Evolutionary conservation across 805 yeast genomes (phyloP).

Genomic region (Saturnispora zaruensis): DNA sequence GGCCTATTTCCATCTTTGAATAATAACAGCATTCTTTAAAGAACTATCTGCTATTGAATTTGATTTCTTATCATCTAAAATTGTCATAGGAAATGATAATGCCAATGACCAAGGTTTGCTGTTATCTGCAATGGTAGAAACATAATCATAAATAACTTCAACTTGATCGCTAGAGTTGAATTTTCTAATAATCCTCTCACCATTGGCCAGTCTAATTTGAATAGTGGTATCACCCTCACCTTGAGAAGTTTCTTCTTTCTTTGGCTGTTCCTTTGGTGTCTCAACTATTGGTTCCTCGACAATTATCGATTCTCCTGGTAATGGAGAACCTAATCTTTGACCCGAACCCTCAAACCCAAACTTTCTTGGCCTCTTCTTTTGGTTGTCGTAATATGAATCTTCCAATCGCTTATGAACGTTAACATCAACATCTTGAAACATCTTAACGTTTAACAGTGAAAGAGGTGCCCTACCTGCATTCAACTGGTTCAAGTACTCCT

Average conservation of each 20-base stretch:
- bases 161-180: slow-evolving; percentile 63
- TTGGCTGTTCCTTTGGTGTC: slow-evolving; percentile 16
- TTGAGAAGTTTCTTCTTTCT: slow-evolving; percentile 11
- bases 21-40: slow-evolving; percentile 73
- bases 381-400: slow-evolving; percentile 60
- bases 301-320: slow-evolving; percentile 53
- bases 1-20: slow-evolving; percentile 65
- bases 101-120: slow-evolving; percentile 55
- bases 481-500: slow-evolving; percentile 65
- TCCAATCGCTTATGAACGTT: slow-evolving; percentile 73
- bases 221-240: slow-evolving; percentile 53
- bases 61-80: slow-evolving; percentile 50
- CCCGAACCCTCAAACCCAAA: slow-evolving; percentile 78
- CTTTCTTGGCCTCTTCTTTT: slow-evolving; percentile 32
- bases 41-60: slow-evolving; percentile 66
- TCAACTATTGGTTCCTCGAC: slow-evolving; percentile 12
- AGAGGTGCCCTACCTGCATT: slow-evolving; percentile 89
- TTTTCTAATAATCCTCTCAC: slow-evolving; percentile 55
- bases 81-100: slow-evolving; percentile 74
- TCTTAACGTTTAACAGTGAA: slow-evolving; percentile 67
- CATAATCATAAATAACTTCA: slow-evolving; percentile 58
- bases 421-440: slow-evolving; percentile 92
- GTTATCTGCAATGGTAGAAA: slow-evolving; percentile 38
- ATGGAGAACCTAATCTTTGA: slow-evolving; percentile 80
- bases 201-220: slow-evolving; percentile 79